Evolutionary conservation across 2,329 filamentous ascomycete species (phyloP), one percentile per base, ranked within the genome.

Genomic region (Aureobasidium namibiae): DNA sequence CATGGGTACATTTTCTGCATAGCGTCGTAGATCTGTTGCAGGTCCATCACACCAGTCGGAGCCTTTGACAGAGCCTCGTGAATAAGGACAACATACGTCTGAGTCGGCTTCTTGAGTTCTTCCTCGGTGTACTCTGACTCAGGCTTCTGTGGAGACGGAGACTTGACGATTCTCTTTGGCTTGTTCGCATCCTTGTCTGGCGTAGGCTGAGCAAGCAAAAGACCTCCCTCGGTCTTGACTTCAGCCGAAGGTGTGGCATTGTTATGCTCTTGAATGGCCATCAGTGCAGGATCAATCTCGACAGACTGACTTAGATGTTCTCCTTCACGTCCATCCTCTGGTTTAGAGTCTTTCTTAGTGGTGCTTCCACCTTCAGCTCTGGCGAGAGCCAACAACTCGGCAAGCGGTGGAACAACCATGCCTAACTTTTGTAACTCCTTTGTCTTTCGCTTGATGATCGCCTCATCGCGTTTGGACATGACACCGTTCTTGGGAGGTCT

Each of bases 401-500:
- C 63, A 44, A 70, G 62, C 5, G 66, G 63, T 3, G 70, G 70
- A 13, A 65, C 52, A 5, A 63, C 60, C 21, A 65, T 56, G 67
- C 68, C 68, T 38, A 61, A 56, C 48, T 70, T 70, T 38, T 72
- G 68, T 52, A 67, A 69, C 61, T 74, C 71, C 61, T 67, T 72
- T 60, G 62, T 67, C 65, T 62, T 75, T 34, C 67, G 65, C 56
- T 68, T 70, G 46, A 69, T 67, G 31, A 67, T 65, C 8, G 67
- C 62, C 61, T 70, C 64, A 60, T 91, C 86, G 60, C 89, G 80
- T 73, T 91, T 91, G 1, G 88, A 92, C 83, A 91, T 89, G 68
- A 90, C 81, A 29, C 89, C 89, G 67, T 92, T 88, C 74, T 92
- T 92, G 0, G 89, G 89, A 21, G 89, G 89, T 56, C 89, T 78